These are phyloP conservation scores for Cordyceps fumosorosea DNA, from an alignment of 2,329 filamentous ascomycete species.

Conservation along the genomic window DNA sequence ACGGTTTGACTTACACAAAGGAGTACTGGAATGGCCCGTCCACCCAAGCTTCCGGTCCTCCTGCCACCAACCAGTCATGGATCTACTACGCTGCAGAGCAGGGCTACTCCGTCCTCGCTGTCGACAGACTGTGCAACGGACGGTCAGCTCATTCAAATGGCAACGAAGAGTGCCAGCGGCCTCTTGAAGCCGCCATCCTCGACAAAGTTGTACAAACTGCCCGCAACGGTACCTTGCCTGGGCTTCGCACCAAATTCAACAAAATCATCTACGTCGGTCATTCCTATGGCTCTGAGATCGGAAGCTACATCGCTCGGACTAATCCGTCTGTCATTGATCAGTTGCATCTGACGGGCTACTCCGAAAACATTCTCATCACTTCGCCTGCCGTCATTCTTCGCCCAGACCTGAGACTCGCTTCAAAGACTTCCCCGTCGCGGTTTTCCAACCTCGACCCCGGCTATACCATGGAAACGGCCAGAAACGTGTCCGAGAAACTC, in stretches of 20 bases:
- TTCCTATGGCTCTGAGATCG: constrained; percentile 8
- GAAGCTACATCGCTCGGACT: background rate
- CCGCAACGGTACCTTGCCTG: background rate
- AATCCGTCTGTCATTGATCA: background rate
- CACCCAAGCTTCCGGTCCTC: background rate
- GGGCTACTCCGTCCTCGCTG: constrained; percentile 9
- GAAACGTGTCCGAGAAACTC: background rate
- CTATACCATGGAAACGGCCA: background rate
- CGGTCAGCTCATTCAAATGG: background rate
- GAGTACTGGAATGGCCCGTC: constrained; percentile 5
- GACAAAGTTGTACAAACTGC: background rate
- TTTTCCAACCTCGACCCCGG: background rate
- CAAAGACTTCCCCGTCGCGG: background rate
- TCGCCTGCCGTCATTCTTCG: background rate
- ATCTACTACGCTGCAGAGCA: constrained; percentile 1
- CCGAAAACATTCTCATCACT: background rate
- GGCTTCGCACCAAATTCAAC: background rate
- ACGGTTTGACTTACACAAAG: constrained; percentile 4
- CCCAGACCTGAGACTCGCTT: background rate
- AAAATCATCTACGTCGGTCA: constrained; percentile 11
- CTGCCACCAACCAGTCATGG: constrained; percentile 5
- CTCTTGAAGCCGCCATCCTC: background rate
- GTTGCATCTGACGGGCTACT: background rate
- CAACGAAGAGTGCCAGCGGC: background rate
- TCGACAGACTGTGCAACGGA: constrained; percentile 12